A percentile compares a stretch with the other conserved stretches of the same genome.
These are phyloP conservation scores for Venturia effusa DNA, from an alignment of 2,329 filamentous ascomycete species.

Conservation along the genomic window DNA sequence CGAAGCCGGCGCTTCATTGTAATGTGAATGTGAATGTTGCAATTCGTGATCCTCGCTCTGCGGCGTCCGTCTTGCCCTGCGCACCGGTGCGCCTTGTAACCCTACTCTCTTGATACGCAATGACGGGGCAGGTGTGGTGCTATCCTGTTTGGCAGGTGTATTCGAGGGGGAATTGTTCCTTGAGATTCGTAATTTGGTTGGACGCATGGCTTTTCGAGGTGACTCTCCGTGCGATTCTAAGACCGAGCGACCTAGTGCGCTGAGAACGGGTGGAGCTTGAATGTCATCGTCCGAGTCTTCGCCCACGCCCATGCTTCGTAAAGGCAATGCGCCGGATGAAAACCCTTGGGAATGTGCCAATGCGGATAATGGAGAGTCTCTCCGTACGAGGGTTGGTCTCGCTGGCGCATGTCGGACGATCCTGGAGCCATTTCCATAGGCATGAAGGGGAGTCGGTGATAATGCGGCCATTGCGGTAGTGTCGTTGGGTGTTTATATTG, in stretches of 20 bases:
- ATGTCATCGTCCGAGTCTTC: constrained; percentile 92
- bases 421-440: constrained; percentile 23
- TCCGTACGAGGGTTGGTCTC: constrained; percentile 17
- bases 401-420: constrained; percentile 24
- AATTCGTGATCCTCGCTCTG: constrained; percentile 16
- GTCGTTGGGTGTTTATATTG: neutral
- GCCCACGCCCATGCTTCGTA: constrained; percentile 44
- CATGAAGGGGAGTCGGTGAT: constrained; percentile 29
- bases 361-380: constrained; percentile 32
- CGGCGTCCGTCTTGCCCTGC: constrained; percentile 26
- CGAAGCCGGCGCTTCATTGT: constrained; percentile 45
- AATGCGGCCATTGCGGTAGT: constrained; percentile 24
- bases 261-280: constrained; percentile 77
- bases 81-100: constrained; percentile 28
- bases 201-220: constrained; percentile 18
- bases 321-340: constrained; percentile 22
- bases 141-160: constrained; percentile 25
- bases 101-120: constrained; percentile 28
- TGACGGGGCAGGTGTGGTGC: constrained; percentile 29
- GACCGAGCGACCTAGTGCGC: constrained; percentile 55
- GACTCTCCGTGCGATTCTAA: constrained; percentile 22
- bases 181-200: constrained; percentile 27
- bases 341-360: constrained; percentile 35
- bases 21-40: constrained; percentile 13
- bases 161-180: constrained; percentile 25